Evolutionary conservation across 371 early-diverging fungal genomes (phyloP).

Genomic region (Mortierella sp.): DNA sequence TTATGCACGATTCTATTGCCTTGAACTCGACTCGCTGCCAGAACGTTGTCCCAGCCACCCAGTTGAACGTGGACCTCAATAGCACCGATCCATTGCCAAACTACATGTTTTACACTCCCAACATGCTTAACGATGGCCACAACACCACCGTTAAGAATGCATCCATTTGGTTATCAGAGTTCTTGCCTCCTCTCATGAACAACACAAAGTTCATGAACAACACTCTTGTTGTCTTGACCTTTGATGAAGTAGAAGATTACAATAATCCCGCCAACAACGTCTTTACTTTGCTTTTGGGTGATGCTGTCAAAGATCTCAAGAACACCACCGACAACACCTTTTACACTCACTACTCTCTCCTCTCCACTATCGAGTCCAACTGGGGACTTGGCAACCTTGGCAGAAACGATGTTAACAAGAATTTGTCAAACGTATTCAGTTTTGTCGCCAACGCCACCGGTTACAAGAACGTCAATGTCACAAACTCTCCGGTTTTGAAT

Average conservation of each 20-base stretch:
- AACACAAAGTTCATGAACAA: conserved; percentile 63
- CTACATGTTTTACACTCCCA: conserved; percentile 70
- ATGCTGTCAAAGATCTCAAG: conserved; percentile 61
- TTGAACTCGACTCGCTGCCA: conserved; percentile 62
- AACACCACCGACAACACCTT: conserved; percentile 59
- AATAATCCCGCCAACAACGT: conserved; percentile 59
- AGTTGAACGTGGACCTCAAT: conserved; percentile 20
- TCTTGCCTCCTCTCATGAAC: conserved; percentile 68
- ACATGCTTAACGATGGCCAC: conserved; percentile 68
- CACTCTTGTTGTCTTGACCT: conserved; percentile 68
- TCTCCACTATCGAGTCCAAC: conserved; percentile 72
- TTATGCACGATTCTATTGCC: conserved; percentile 57
- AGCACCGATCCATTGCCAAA: conserved; percentile 59
- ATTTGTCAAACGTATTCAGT: conserved; percentile 57
- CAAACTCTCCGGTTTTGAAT: conserved; percentile 50
- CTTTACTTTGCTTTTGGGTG: conserved; percentile 65
- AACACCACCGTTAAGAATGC: conserved; percentile 67
- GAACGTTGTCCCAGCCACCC: conserved; percentile 65
- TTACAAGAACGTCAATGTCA: conserved; percentile 57
- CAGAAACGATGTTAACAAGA: conserved; percentile 60
- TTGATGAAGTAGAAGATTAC: conserved; percentile 62
- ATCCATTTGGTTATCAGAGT: conserved; percentile 65
- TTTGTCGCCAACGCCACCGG: conserved; percentile 45
- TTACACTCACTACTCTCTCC: conserved; percentile 75
- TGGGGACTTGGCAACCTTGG: conserved; percentile 75